Conservation (phyloP, 345 rosid species). For the Populus davidiana region DNA sequence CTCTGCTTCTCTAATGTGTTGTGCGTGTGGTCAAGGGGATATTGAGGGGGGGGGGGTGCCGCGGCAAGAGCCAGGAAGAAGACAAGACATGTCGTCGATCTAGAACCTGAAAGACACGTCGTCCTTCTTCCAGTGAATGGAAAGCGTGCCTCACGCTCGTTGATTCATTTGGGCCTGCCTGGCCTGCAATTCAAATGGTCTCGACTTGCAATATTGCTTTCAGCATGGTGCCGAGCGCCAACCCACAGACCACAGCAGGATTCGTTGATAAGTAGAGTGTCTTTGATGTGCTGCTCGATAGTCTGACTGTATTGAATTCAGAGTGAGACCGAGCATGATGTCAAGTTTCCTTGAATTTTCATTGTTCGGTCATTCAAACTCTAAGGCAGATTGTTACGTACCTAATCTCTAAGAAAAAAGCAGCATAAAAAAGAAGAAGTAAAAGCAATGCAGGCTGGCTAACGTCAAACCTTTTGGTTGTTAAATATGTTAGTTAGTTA, state of each 20-base stretch:
- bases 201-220: neutral
- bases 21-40: neutral
- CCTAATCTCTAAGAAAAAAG: no score
- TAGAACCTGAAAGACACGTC: neutral
- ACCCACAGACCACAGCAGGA: neutral
- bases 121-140: neutral
- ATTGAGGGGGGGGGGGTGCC: fast-evolving
- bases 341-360: neutral
- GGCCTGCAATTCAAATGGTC: neutral
- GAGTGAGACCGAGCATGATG: conserved; percentile 46
- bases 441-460: no score
- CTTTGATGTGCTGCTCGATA: conserved; percentile 78
- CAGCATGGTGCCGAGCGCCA: neutral
- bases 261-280: conserved; percentile 13
- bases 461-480: no score
- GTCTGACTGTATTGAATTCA: conserved; percentile 82
- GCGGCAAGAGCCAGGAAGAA: neutral
- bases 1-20: neutral
- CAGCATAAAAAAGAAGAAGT: no score
- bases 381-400: no score
- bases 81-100: neutral
- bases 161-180: neutral
- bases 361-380: neutral
- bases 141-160: neutral
- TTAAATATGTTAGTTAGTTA: no score